A percentile compares a stretch with the other conserved stretches of the same genome.
These are phyloP conservation scores for Ogataea angusta DNA, from an alignment of 805 yeast species.

Conservation along the genomic window DNA sequence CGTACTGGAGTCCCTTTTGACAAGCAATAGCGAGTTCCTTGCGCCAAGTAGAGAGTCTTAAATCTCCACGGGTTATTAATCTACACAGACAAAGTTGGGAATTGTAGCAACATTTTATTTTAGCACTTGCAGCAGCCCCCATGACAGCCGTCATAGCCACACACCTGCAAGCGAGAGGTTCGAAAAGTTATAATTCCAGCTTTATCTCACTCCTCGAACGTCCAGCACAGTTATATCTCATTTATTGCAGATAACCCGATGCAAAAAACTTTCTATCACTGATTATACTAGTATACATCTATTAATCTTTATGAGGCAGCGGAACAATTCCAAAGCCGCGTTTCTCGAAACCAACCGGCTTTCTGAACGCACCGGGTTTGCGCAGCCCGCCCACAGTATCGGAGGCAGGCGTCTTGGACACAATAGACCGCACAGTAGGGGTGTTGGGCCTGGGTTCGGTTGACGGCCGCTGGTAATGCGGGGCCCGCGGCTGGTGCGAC, in stretches of 20 bases:
- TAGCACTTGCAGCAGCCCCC: no score
- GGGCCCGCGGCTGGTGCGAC: constrained; percentile 14
- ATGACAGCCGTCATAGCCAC: no score
- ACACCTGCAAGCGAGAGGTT: no score
- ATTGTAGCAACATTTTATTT: no score
- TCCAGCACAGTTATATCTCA: background rate
- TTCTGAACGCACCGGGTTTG: constrained; percentile 34
- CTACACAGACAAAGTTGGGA: no score
- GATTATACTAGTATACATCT: constrained; percentile 3
- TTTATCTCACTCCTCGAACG: no score
- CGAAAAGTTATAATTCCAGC: no score
- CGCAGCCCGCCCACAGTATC: constrained; percentile 22
- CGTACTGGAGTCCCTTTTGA: no score
- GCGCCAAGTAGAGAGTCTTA: no score
- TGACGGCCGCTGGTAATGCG: constrained; percentile 32
- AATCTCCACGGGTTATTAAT: no score
- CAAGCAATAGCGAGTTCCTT: no score
- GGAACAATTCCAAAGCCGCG: constrained; percentile 22
- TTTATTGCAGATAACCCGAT: background rate
- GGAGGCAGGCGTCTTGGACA: constrained; percentile 7
- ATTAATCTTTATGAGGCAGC: constrained; percentile 5
- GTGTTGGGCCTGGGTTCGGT: constrained; percentile 11
- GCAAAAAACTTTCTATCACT: no score
- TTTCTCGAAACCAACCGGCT: constrained; percentile 26
- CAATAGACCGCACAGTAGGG: constrained; percentile 19